Evolutionary conservation across 306 rosid genomes (phyloP).

Genomic region (Dalbergia cochinchinensis): DNA sequence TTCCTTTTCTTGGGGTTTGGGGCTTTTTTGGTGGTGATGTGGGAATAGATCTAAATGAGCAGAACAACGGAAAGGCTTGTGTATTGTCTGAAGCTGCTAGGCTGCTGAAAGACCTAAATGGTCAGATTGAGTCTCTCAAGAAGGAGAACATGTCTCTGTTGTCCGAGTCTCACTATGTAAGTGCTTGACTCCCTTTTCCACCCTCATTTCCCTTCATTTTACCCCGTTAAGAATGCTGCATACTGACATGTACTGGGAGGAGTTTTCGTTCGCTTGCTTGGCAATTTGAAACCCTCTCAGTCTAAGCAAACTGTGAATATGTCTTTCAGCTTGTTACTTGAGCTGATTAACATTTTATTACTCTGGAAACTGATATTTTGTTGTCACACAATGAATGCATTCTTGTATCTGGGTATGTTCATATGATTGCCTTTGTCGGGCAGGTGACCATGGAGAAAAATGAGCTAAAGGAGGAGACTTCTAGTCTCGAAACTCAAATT

Average conservation of each 20-base stretch:
- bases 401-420: conserved; percentile 8
- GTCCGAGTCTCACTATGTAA: conserved; percentile 84
- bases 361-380: conserved; percentile 29
- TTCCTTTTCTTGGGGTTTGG: background rate
- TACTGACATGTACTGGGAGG: conserved; percentile 26
- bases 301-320: background rate
- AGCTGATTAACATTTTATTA: conserved; percentile 34
- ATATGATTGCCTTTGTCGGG: conserved; percentile 28
- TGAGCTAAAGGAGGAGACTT: conserved; percentile 82
- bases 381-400: conserved; percentile 3
- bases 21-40: conserved; percentile 20
- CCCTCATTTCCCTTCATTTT: background rate
- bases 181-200: conserved; percentile 31
- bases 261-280: background rate
- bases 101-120: conserved; percentile 70
- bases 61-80: conserved; percentile 80
- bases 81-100: conserved; percentile 67
- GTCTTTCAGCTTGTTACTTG: conserved; percentile 17
- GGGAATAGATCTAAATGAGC: conserved; percentile 63
- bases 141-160: conserved; percentile 68
- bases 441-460: conserved; percentile 82
- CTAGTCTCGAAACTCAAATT: conserved; percentile 70
- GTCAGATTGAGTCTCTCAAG: conserved; percentile 73
- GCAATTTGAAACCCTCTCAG: conserved; percentile 23
- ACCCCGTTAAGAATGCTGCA: conserved; percentile 10